Evolutionary conservation across 1,284 basidiomycete species (phyloP), one percentile per base, ranked within the genome.

Genomic region (Microbotryum intermedium): DNA sequence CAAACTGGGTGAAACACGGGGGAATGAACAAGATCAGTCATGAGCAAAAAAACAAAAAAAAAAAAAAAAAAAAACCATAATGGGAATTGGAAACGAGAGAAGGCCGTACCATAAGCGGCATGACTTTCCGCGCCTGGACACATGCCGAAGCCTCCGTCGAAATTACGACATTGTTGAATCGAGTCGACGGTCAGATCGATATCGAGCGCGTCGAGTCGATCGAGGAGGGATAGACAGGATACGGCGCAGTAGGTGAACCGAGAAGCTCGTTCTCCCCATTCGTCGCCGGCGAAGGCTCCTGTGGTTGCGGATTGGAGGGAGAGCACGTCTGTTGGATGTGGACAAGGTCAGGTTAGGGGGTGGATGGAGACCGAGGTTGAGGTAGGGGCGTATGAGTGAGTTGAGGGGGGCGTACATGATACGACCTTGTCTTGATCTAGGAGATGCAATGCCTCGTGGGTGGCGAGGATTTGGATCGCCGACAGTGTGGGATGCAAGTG

Each of bases 111-210:
- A 81, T 93, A 90, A 0, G 82, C 88, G 8, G 92, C 84, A 76
- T 97, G 94, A 66, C 86, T 91, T 77, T 98, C 94, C 1, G 88
- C 90, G 0, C 92, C 94, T 10, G 83, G 80, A 23, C 78, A 76
- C 45, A 81, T 84, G 13, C 94, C 94, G 70, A 95, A 99, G 0
- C 92, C 94, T 4, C 93, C 93, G 73, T 99, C 94, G 72, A 92
- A 94, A 74, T 99, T 99, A 71, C 80, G 81, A 74, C 93, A 95
- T 42, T 80, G 77, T 16, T 78, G 72, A 48, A 98, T 82, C 74
- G 93, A 91, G 4, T 75, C 78, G 8, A 90, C 81, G 0, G 90
- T 85, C 50, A 50, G 53, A 13, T 69, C 77, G 10, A 59, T 47
- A 51, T 79, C 74, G n/a, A 82, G 72, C 4, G 61, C 71, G 57